Conservation (phyloP, 805 yeast species). For the Millerozyma miso region DNA sequence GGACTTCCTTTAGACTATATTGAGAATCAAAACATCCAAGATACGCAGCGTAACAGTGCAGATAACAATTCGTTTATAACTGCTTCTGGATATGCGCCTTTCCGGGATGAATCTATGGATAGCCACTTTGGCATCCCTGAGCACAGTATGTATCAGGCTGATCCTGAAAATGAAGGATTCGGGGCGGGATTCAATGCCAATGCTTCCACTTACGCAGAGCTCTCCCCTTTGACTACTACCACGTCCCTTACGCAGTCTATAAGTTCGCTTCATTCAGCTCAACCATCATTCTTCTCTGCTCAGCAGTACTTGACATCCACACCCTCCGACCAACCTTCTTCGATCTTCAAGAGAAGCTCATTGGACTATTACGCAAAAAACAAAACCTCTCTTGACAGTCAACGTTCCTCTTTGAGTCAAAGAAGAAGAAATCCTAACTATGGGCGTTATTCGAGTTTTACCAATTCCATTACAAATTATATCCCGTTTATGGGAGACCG, state of each 20-base stretch:
- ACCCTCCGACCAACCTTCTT: constrained; percentile 34
- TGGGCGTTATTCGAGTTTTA: constrained; percentile 29
- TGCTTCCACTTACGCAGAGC: constrained; percentile 16
- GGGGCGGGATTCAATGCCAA: background rate
- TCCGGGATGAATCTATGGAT: background rate
- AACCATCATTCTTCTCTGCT: constrained; percentile 41
- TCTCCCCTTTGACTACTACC: constrained; percentile 41
- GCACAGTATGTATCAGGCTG: background rate
- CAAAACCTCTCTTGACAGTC: constrained; percentile 29
- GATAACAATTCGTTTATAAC: background rate
- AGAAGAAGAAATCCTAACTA: constrained; percentile 12
- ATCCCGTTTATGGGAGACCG: constrained; percentile 39
- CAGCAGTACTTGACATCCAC: constrained; percentile 36
- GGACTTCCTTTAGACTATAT: background rate
- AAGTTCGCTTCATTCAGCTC: constrained; percentile 37
- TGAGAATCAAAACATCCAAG: background rate
- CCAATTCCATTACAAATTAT: constrained; percentile 34
- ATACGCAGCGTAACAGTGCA: background rate
- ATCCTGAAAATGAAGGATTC: background rate
- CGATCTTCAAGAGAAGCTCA: constrained; percentile 24
- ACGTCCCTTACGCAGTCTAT: constrained; percentile 40
- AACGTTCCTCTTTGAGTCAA: constrained; percentile 12
- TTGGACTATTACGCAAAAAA: constrained; percentile 28
- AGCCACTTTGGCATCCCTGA: background rate
- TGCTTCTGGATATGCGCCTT: background rate